phyloP scores from a whole-genome alignment of 345 rosid species.

The Boechera divaricarpa region DNA sequence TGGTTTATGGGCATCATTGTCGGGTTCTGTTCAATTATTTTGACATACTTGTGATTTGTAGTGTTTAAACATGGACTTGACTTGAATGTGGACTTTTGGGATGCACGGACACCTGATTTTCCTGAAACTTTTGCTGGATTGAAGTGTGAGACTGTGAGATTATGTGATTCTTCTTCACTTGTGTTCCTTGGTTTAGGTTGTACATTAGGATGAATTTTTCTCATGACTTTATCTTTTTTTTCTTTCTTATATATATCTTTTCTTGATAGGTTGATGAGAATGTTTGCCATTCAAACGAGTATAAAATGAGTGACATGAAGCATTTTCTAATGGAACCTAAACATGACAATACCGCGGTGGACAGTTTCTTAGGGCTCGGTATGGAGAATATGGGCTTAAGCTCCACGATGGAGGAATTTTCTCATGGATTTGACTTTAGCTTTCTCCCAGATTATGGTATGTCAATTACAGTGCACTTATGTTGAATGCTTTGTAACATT shows the following conservation, averaged over 20 bases:
- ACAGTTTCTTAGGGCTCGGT: slow-evolving; percentile 56
- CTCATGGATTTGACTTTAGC: slow-evolving; percentile 54
- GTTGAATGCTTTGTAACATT: slow-evolving; percentile 9
- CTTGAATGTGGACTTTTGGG: slow-evolving; percentile 44
- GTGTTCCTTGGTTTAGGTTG: background rate
- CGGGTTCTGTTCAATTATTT: slow-evolving; percentile 25
- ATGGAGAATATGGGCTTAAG: slow-evolving; percentile 57
- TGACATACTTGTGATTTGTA: slow-evolving; percentile 17
- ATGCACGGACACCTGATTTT: slow-evolving; percentile 45
- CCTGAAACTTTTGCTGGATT: slow-evolving; percentile 42
- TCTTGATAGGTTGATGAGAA: slow-evolving; percentile 54
- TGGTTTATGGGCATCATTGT: slow-evolving; percentile 34
- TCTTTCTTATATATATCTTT: background rate
- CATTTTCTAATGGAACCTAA: slow-evolving; percentile 57
- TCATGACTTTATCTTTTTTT: background rate
- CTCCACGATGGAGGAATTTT: slow-evolving; percentile 56
- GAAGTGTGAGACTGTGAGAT: slow-evolving; percentile 53
- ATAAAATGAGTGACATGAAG: slow-evolving; percentile 54
- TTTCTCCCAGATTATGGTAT: slow-evolving; percentile 53
- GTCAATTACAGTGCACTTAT: slow-evolving; percentile 13
- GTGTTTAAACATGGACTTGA: slow-evolving; percentile 34
- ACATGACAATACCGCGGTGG: slow-evolving; percentile 55
- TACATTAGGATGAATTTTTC: slow-evolving; percentile 29
- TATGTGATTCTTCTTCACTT: slow-evolving; percentile 21
- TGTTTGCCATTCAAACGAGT: slow-evolving; percentile 49